Percentiles rank a stretch among this genome's conserved stretches.
Conservation (phyloP, 179 eudicot genomes). For the Patellifolia procumbens region DNA sequence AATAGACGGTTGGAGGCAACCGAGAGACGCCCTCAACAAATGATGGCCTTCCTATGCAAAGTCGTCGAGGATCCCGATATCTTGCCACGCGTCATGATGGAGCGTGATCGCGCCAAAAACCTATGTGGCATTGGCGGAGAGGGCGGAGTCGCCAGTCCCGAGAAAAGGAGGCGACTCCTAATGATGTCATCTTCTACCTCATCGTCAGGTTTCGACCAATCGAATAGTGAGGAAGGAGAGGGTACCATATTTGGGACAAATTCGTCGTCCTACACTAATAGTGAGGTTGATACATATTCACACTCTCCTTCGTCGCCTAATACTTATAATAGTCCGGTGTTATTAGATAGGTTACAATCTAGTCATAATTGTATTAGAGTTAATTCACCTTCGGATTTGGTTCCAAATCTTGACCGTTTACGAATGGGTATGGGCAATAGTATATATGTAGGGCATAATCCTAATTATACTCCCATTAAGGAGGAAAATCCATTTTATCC, state of each 20-base stretch:
- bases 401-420: background rate
- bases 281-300: conserved; percentile 9
- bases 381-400: background rate
- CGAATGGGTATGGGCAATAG: background rate
- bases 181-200: conserved; percentile 21
- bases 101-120: conserved; percentile 40
- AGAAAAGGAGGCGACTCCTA: conserved; percentile 28
- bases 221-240: conserved; percentile 34
- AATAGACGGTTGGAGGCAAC: conserved; percentile 67
- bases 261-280: conserved; percentile 11
- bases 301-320: conserved; percentile 23
- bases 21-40: conserved; percentile 83
- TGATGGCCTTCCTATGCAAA: conserved; percentile 76
- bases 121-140: conserved; percentile 19
- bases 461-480: conserved; percentile 19
- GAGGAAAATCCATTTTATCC: conserved; percentile 64
- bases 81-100: conserved; percentile 55
- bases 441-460: conserved; percentile 2
- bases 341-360: background rate
- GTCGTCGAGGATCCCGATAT: conserved; percentile 77
- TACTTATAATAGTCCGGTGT: conserved; percentile 20
- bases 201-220: conserved; percentile 32
- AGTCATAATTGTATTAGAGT: background rate
- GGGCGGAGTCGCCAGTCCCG: conserved; percentile 20
- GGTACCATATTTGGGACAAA: conserved; percentile 14